Base-by-base conservation (phyloP, 1,284 basidiomycete species). In the Takashimella koratensis region DNA sequence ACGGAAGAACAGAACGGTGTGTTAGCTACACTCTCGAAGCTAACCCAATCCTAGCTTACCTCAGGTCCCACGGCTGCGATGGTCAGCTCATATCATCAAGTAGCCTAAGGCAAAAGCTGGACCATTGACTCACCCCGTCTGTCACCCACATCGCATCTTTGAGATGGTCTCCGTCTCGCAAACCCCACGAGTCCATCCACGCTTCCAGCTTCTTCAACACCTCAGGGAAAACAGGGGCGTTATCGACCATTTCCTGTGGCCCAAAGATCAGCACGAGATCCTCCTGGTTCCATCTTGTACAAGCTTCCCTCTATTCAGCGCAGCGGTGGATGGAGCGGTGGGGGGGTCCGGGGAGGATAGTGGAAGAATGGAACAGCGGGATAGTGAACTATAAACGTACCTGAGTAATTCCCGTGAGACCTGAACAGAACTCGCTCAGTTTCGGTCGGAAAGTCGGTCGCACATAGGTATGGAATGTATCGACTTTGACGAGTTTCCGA, bases 341-440 rank as follows among this genome's bases (percentile, higher is more conserved):
- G 24, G 12, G 26, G 16, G 11, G 13, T 48, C 19, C 19, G 5
- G 10, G 19, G 16, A 23, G 22, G 6, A 4, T 12, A 20, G 25
- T 11, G 12, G 20, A 21, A 45, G 16, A 20, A 41, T 26, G 11
- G 13, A 19, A 11, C 21, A 24, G 6, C 8, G 21, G 3, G 40
- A 39, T 25, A 16, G 52, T n/a, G n/a, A n/a, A n/a, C n/a, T n/a
- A n/a, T 16, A 45, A 25, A 76, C 80, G 57, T 57, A 92, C 90
- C 81, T 98, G 94, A 13, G 85, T 86, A 53, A 98, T 93, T 13
- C 93, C 92, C 4, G 95, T 98, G 47, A 98, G 79, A 27, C 83
- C 75, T 3, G 80, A 88, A 74, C 94, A 98, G 71, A 96, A 98
- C 19, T 82, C 76, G 16, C 88, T 86, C 8, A 98, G 80, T 45